Base-by-base conservation (phyloP, 1,284 basidiomycete genomes). In the Cryptococcus deneoformans region DNA sequence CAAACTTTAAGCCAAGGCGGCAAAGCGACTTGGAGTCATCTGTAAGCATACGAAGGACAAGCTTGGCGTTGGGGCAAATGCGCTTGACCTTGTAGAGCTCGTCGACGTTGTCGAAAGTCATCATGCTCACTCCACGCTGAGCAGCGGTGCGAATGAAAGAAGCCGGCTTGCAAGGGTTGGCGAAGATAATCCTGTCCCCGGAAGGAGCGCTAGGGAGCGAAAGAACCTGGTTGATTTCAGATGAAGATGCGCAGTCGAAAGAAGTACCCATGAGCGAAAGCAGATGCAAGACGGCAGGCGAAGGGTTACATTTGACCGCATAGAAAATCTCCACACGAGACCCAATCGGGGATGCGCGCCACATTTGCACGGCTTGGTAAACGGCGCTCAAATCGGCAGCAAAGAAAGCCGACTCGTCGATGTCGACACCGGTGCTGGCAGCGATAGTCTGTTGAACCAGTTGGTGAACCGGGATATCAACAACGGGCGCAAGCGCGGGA, bases 101-200 rank as follows among this genome's bases (percentile, higher is more conserved):
- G 79, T 99, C 96, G 52, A 85, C 84, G 78, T 99, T 99, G 81
- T 99, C 96, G 72, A 99, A 99, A 0, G 95, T 98, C 90, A 97
- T 97, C 79, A 86, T 86, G 69, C 90, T 84, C 49, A 99, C 92
- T 29, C 88, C 87, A 35, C 82, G 78, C 63, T 83, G 84, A 40
- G 86, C 86, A 11, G 96, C 90, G 65, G 86, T 86, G 57, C 92
- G 89, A 65, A 99, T 85, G 79, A 96, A 97, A 7, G 92, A 95
- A 7, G 86, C 83, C 1, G 95, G 92, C 80, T 99, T 99, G 87
- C 95, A 99, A 0, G 96, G 96, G 80, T 99, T 99, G 66, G 96
- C 96, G 73, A 94, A 99, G 72, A 99, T 92, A 81, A 99, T 90
- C 58, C 89, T 85, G 52, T 79, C 74, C 9, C 75, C 68, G 4